Conservation (phyloP, 2,329 filamentous ascomycete genomes). For the Epichloe gansuensis region DNA sequence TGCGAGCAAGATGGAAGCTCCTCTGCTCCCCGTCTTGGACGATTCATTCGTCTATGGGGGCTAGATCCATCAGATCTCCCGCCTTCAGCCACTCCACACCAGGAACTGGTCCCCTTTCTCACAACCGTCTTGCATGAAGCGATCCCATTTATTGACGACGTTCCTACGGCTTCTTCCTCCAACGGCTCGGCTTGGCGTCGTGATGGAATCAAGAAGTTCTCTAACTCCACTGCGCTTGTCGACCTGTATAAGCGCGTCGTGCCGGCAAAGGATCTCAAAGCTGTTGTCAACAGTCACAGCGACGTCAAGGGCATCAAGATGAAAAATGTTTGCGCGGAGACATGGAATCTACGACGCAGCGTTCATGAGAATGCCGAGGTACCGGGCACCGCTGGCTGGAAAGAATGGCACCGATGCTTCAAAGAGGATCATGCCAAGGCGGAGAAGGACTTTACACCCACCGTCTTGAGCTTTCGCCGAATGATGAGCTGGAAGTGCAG, state of each 20-base stretch:
- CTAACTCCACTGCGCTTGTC: conserved; percentile 37
- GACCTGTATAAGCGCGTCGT: conserved; percentile 41
- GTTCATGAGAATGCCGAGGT: conserved; percentile 41
- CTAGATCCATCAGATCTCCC: conserved; percentile 36
- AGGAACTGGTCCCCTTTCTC: conserved; percentile 39
- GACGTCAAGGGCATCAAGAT: conserved; percentile 12
- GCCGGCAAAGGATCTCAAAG: conserved; percentile 28
- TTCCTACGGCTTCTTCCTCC: conserved; percentile 20
- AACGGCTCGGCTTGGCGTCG: conserved; percentile 31
- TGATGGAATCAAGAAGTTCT: conserved; percentile 35
- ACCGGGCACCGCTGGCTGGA: conserved; percentile 45
- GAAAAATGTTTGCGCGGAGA: conserved; percentile 27
- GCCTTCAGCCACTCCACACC: conserved; percentile 20
- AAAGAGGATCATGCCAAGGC: conserved; percentile 33
- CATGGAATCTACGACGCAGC: conserved; percentile 52
- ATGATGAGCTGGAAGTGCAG: conserved; percentile 33
- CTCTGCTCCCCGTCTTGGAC: conserved; percentile 22
- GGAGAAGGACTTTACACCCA: conserved; percentile 28
- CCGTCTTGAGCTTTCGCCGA: conserved; percentile 21
- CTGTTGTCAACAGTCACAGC: conserved; percentile 22
- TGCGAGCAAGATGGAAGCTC: conserved; percentile 6
- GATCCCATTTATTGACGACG: conserved; percentile 42
- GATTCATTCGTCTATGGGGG: conserved; percentile 41
- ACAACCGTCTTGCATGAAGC: conserved; percentile 43
- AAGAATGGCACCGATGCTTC: conserved; percentile 48